These are phyloP conservation scores for Micractinium conductrix DNA, from an alignment of 139 green algal species.

Conservation along the genomic window DNA sequence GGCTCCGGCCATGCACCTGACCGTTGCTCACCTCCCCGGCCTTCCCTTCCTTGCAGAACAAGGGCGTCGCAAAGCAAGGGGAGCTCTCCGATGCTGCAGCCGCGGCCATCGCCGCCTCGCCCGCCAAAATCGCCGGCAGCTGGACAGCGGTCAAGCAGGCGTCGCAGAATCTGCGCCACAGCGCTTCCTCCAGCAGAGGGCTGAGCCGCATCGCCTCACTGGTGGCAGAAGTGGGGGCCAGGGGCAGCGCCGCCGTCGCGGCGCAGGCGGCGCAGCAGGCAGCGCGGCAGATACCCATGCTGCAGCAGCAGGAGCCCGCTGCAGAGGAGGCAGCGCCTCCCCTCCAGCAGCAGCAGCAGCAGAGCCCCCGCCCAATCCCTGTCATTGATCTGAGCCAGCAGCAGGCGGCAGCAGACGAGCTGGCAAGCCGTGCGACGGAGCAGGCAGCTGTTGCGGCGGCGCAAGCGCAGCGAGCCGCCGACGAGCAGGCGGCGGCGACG, in stretches of 20 bases:
- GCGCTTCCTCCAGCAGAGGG: neutral
- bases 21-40: no score
- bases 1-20: no score
- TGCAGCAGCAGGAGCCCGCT: constrained; percentile 8
- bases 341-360: neutral
- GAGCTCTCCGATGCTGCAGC: neutral
- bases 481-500: neutral
- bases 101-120: neutral
- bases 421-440: neutral
- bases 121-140: neutral
- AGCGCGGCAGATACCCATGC: neutral
- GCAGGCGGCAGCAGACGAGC: neutral
- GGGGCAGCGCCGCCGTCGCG: neutral
- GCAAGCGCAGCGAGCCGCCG: neutral
- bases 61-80: neutral
- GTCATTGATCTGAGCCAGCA: constrained; percentile 8
- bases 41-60: neutral
- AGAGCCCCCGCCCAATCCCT: constrained; percentile 1
- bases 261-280: neutral
- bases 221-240: neutral
- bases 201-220: constrained; percentile 3
- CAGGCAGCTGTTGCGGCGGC: neutral
- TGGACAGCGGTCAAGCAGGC: constrained; percentile 2
- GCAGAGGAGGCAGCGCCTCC: neutral
- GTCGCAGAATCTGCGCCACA: neutral